phyloP scores from a whole-genome alignment of 768 basidiomycete genomes.

The Naganishia friedmannii region DNA sequence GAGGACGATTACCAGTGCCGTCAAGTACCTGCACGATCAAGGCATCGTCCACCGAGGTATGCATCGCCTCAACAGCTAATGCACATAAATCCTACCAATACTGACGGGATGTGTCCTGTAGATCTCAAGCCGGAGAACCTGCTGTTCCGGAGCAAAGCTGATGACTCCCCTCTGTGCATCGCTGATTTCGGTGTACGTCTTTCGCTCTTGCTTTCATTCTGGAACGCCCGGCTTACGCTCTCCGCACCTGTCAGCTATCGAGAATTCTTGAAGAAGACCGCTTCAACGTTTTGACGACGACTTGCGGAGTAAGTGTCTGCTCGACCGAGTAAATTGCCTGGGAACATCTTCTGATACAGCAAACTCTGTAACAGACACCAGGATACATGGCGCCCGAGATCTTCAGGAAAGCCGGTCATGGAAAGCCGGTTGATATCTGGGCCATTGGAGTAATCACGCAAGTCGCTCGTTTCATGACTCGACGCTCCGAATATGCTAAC shows the following conservation, averaged over 20 bases:
- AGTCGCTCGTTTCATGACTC: conserved; percentile 16
- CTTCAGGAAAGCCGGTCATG: conserved; percentile 90
- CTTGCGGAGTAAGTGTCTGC: conserved; percentile 71
- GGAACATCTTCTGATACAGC: neutral
- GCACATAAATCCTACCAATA: neutral
- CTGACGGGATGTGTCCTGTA: conserved; percentile 38
- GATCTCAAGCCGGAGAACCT: conserved; percentile 98
- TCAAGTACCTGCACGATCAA: conserved; percentile 83
- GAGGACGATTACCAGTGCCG: conserved; percentile 78
- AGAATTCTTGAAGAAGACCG: conserved; percentile 88
- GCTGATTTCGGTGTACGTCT: conserved; percentile 88
- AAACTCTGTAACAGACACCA: neutral
- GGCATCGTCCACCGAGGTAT: conserved; percentile 88
- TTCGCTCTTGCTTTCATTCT: neutral
- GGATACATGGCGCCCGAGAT: conserved; percentile 96
- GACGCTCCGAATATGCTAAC: neutral
- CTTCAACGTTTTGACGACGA: conserved; percentile 81
- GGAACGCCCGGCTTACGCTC: neutral
- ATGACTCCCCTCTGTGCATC: conserved; percentile 92
- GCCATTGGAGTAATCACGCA: conserved; percentile 93
- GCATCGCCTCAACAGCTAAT: conserved; percentile 33
- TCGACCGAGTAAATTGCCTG: conserved; percentile 61
- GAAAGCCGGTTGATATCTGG: conserved; percentile 93
- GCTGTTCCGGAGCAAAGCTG: conserved; percentile 80
- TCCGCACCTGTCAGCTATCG: conserved; percentile 36